phyloP scores from a whole-genome alignment of 768 basidiomycete species.

The Chalciporus pseudorubinellus region DNA sequence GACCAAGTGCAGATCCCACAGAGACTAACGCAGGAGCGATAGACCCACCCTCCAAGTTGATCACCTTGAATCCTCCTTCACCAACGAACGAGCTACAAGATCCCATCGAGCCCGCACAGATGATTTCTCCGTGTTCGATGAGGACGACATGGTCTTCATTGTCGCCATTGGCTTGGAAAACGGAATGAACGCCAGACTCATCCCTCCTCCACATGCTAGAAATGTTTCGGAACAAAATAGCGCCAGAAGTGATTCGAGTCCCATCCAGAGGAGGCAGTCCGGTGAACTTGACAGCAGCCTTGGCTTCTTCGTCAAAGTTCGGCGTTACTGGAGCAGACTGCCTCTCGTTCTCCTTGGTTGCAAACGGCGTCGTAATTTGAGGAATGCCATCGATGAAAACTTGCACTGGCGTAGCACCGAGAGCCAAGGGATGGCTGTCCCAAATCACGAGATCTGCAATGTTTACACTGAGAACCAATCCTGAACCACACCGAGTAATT shows the following conservation, averaged over 20 bases:
- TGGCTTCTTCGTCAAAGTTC: conserved; percentile 59
- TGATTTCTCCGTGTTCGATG: conserved; percentile 51
- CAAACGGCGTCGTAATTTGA: conserved; percentile 44
- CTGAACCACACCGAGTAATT: neutral
- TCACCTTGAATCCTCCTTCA: conserved; percentile 6
- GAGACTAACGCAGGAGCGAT: conserved; percentile 61
- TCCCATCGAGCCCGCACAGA: conserved; percentile 39
- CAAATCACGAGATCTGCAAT: conserved; percentile 53
- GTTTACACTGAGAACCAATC: neutral
- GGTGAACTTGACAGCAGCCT: conserved; percentile 53
- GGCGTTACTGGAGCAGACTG: conserved; percentile 56
- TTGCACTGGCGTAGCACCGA: conserved; percentile 79
- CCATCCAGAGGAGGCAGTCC: conserved; percentile 68
- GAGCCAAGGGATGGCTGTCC: conserved; percentile 73
- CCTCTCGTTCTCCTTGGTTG: conserved; percentile 44
- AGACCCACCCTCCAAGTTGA: conserved; percentile 63
- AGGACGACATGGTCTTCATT: conserved; percentile 38
- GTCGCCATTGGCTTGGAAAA: conserved; percentile 11
- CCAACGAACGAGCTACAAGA: conserved; percentile 12
- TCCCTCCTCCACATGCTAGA: conserved; percentile 33
- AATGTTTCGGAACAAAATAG: conserved; percentile 56
- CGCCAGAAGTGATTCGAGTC: conserved; percentile 28
- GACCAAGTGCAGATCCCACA: conserved; percentile 61
- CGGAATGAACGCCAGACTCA: conserved; percentile 19
- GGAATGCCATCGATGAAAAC: conserved; percentile 83